Evolutionary conservation across 2,329 filamentous ascomycete species (phyloP).

Genomic region (Akanthomyces dipterigenus): DNA sequence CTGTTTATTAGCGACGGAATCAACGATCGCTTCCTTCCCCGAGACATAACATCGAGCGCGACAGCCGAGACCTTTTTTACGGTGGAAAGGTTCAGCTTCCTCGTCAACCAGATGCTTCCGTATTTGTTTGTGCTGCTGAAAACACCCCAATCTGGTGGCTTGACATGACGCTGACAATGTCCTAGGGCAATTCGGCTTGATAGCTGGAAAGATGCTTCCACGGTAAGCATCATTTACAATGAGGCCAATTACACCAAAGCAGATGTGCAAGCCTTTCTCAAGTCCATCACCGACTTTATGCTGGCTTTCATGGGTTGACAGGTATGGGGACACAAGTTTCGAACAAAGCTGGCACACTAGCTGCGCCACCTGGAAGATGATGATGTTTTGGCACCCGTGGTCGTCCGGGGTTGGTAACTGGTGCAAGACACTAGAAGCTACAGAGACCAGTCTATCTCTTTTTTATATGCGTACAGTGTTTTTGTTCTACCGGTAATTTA

Average conservation of each 20-base stretch:
- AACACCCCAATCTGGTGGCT: not conserved
- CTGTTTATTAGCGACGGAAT: not conserved
- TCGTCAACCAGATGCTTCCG: not conserved
- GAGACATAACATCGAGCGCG: not conserved
- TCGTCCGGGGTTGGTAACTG: no score
- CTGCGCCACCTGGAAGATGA: no score
- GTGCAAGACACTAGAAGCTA: no score
- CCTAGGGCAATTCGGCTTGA: slow-evolving; percentile 9
- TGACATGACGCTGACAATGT: not conserved
- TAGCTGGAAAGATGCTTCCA: slow-evolving; percentile 10
- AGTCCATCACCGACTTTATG: not conserved
- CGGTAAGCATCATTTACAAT: slow-evolving; percentile 9
- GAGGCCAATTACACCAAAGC: slow-evolving; percentile 7
- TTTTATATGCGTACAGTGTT: no score
- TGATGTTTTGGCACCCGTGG: no score
- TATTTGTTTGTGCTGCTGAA: not conserved
- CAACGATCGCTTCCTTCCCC: not conserved
- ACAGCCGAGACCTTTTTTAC: not conserved
- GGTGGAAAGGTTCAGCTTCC: not conserved
- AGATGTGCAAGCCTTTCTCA: not conserved
- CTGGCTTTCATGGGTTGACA: not conserved
- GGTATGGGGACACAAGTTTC: no score
- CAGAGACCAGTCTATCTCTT: no score
- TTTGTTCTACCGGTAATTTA: no score
- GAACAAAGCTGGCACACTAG: no score